phyloP scores from a whole-genome alignment of 23 red algal species.

The Cyanidioschyzon merolae region DNA sequence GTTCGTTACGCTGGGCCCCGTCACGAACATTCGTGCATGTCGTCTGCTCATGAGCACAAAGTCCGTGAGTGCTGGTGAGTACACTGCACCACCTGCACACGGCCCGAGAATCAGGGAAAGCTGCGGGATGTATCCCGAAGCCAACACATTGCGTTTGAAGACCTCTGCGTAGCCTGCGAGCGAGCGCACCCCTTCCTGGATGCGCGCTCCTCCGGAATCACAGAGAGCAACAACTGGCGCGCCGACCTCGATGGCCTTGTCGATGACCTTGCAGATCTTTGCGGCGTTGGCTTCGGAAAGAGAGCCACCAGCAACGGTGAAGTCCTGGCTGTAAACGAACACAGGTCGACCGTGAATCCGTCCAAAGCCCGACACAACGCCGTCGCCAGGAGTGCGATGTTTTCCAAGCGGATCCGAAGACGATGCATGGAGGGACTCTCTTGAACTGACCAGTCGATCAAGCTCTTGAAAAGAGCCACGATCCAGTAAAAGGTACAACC shows the following conservation, averaged over 20 bases:
- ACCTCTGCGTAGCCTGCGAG: constrained; percentile 35
- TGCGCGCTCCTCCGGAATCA: constrained; percentile 49
- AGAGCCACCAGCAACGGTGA: constrained; percentile 39
- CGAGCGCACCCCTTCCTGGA: constrained; percentile 36
- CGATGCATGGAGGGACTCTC: not conserved
- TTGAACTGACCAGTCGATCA: constrained; percentile 24
- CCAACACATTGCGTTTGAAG: constrained; percentile 31
- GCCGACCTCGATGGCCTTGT: constrained; percentile 25
- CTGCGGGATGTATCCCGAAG: constrained; percentile 40
- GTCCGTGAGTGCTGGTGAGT: constrained; percentile 45
- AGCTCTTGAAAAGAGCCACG: constrained; percentile 29
- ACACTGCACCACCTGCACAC: constrained; percentile 46
- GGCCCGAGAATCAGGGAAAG: constrained; percentile 40
- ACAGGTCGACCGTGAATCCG: constrained; percentile 26
- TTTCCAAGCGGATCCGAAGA: not conserved
- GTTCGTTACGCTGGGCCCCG: constrained; percentile 32
- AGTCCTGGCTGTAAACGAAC: constrained; percentile 38
- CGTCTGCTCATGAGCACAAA: constrained; percentile 34
- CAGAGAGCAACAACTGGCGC: constrained; percentile 29
- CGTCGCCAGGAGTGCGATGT: constrained; percentile 18
- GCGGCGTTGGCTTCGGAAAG: constrained; percentile 29
- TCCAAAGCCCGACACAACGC: constrained; percentile 42
- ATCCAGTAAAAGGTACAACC: constrained; percentile 30
- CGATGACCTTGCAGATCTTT: constrained; percentile 48
- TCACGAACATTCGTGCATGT: constrained; percentile 33